A percentile compares a stretch with the other conserved stretches of the same genome.
These are phyloP conservation scores for Xylaria intraflava DNA, from an alignment of 495 filamentous ascomycete species.

Conservation along the genomic window DNA sequence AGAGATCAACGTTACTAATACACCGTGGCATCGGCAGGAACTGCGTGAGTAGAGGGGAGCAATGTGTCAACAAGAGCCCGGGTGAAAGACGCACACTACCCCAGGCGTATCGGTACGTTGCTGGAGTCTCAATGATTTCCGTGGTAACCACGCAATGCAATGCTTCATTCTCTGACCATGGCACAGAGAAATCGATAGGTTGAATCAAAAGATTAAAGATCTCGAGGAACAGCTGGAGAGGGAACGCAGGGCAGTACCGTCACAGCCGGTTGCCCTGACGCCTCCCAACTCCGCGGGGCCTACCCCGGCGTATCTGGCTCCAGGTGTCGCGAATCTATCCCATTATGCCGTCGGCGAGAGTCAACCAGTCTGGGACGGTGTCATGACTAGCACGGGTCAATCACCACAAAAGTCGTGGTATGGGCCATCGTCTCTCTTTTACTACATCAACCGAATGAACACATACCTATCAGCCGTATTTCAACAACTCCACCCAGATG, in stretches of 20 bases:
- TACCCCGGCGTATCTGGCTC: background rate
- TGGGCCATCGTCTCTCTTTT: conserved; percentile 36
- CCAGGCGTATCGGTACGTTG: conserved; percentile 26
- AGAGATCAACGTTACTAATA: background rate
- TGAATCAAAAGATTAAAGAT: conserved; percentile 32
- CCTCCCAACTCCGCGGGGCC: conserved; percentile 4
- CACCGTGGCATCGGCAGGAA: conserved; percentile 19
- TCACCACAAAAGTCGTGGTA: conserved; percentile 28
- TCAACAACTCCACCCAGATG: conserved; percentile 23
- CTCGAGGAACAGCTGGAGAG: conserved; percentile 31
- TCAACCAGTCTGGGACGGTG: conserved; percentile 16
- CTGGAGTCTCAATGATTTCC: background rate
- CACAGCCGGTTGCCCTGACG: conserved; percentile 10
- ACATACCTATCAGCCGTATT: conserved; percentile 26
- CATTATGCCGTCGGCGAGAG: conserved; percentile 1
- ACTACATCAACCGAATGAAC: conserved; percentile 33
- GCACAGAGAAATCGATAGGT: conserved; percentile 36
- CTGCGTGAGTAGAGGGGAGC: conserved; percentile 33
- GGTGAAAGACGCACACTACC: conserved; percentile 31
- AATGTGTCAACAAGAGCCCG: conserved; percentile 32
- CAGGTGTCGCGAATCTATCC: conserved; percentile 1
- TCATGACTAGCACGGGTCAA: conserved; percentile 25
- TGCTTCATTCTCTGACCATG: background rate
- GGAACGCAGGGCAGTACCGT: background rate
- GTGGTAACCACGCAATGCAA: background rate